Base-by-base conservation (phyloP, 2,329 filamentous ascomycete genomes). In the Fusarium aywerte region DNA sequence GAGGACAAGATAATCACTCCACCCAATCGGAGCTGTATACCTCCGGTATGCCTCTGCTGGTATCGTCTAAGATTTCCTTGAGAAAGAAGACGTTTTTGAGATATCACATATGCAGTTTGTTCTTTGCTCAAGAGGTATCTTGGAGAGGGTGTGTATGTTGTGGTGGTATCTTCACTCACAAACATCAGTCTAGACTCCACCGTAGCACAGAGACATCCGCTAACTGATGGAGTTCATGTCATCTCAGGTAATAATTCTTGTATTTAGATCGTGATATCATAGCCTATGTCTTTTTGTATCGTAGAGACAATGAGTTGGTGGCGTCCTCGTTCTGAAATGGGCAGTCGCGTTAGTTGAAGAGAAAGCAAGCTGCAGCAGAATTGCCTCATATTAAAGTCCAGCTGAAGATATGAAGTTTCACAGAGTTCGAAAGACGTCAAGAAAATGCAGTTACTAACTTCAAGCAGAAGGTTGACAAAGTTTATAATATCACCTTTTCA, bases 81-180 rank as follows among this genome's bases (percentile, higher is more conserved):
- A 25, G 27, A 49, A 5, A 21, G 32, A 38, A 36, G 12, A 4
- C 2, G 3, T 11, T 16, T 15, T 48, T 38, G 45, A 49, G 31
- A 38, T 38, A 38, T 49, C 45, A 49, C 43, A 36, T 23, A 42
- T 64, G 44, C 43, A 32, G 51, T 40, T 64, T 40, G 60, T 16
- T 29, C 23, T 11, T 18, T 18, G 25, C 39, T 43, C 7, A 1
- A 3, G 18, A 29, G 5, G n/a, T 25, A 20, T 16, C 7, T 32
- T 4, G 12, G 23, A 29, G 29, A 48, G 33, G 59, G 59, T 58
- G 60, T 63, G 47, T 13, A 20, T 25, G n/a, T n/a, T n/a, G n/a
- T n/a, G 29, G 25, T 20, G 51, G 52, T 51, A 32, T 16, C 39
- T 27, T 64, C 33, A 58, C 33, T 42, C 21, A 23, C 15, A 20